Evolutionary conservation across 2,329 filamentous ascomycete species (phyloP).

Genomic region (Neofusicoccum sp.): DNA sequence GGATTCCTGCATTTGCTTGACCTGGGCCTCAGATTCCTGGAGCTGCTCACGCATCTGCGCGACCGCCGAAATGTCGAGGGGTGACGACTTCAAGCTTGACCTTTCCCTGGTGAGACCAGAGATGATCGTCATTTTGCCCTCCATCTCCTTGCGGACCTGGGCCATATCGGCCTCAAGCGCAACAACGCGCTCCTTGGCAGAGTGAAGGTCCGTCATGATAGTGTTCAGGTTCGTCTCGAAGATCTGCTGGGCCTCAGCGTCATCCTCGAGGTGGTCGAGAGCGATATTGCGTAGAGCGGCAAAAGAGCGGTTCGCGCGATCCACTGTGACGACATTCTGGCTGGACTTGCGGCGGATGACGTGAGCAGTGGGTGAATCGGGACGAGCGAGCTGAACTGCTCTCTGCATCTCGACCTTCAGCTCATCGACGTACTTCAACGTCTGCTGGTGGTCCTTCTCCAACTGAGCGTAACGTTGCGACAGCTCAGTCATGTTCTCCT

Average conservation of each 20-base stretch:
- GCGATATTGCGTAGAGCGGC: constrained; percentile 88
- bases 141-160: constrained; percentile 91
- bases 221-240: constrained; percentile 91
- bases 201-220: constrained; percentile 89
- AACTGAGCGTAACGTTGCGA: constrained; percentile 80
- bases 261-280: constrained; percentile 77
- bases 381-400: constrained; percentile 63
- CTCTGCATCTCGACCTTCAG: constrained; percentile 85
- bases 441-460: constrained; percentile 77
- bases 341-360: constrained; percentile 92
- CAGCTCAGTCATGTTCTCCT: constrained; percentile 72
- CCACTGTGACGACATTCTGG: constrained; percentile 82
- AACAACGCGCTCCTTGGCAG: constrained; percentile 84
- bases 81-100: constrained; percentile 80
- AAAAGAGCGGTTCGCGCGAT: constrained; percentile 89
- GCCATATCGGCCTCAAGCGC: constrained; percentile 84
- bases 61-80: constrained; percentile 89
- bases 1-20: constrained; percentile 71
- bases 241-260: constrained; percentile 84
- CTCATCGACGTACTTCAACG: constrained; percentile 84
- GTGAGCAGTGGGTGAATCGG: constrained; percentile 67
- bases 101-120: constrained; percentile 90
- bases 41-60: constrained; percentile 86
- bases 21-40: constrained; percentile 78
- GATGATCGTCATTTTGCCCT: constrained; percentile 94